Evolutionary conservation across 208 protist genomes (phyloP).

Genomic region (Trypanosoma avium): DNA sequence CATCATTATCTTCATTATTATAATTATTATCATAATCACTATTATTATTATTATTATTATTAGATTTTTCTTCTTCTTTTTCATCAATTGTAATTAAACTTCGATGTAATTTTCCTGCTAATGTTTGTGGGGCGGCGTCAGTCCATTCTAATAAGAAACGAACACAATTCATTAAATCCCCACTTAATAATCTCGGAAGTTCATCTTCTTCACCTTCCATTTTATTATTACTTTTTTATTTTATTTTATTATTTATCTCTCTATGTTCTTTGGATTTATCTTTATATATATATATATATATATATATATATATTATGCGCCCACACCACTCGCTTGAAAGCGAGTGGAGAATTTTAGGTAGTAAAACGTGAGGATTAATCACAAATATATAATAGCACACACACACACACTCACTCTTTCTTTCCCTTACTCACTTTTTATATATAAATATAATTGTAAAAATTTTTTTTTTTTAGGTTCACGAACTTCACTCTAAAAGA

Average conservation of each 20-base stretch:
- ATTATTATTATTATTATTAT: neutral
- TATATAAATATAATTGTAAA: too few species aligned
- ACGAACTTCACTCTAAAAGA: too few species aligned
- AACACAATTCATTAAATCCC: conserved; percentile 4
- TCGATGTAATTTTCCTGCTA: conserved; percentile 13
- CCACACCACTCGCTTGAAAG: neutral
- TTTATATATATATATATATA: conserved; percentile 11
- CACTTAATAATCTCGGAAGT: conserved; percentile 8
- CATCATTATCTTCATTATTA: neutral
- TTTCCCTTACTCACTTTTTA: too few species aligned
- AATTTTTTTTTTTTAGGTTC: too few species aligned
- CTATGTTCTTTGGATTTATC: neutral
- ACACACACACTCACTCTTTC: too few species aligned
- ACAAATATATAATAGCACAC: too few species aligned
- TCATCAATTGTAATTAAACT: neutral
- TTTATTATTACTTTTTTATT: conserved; percentile 1
- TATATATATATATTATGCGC: conserved; percentile 3
- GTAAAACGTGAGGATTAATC: too few species aligned
- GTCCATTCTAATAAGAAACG: conserved; percentile 26
- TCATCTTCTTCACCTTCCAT: neutral
- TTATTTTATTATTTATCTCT: conserved; percentile 1
- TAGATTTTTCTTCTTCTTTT: neutral
- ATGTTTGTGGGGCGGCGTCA: conserved; percentile 7
- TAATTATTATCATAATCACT: too few species aligned
- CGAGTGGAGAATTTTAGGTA: too few species aligned